A percentile compares a stretch with the other conserved stretches of the same genome.
Evolutionary conservation across 495 filamentous ascomycete genomes (phyloP).

Genomic region (Penicillium cosmopolitanum): DNA sequence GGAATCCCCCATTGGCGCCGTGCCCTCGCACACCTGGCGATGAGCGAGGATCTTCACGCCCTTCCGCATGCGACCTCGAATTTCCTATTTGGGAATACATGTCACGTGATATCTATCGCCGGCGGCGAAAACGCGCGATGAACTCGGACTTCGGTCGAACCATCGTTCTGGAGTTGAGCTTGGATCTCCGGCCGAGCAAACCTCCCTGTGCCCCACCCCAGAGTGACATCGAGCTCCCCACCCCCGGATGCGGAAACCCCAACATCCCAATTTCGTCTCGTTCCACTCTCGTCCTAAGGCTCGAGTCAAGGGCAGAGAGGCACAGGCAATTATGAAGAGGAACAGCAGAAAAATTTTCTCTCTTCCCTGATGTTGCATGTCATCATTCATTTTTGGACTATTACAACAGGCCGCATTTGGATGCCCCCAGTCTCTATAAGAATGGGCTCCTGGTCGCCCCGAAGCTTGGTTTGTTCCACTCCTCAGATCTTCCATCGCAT

Average conservation of each 20-base stretch:
- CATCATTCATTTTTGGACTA: conserved; percentile 20
- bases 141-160: conserved; percentile 4
- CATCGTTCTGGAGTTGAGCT: conserved; percentile 7
- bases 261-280: conserved; percentile 1
- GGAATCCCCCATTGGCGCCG: conserved; percentile 17
- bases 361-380: conserved; percentile 14
- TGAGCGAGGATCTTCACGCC: neutral
- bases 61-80: conserved; percentile 6
- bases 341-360: conserved; percentile 16
- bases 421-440: conserved; percentile 29
- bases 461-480: neutral
- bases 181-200: conserved; percentile 8
- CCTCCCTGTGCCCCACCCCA: neutral
- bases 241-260: conserved; percentile 32
- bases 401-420: conserved; percentile 27
- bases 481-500: conserved; percentile 16
- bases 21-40: neutral
- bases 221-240: conserved; percentile 24
- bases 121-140: conserved; percentile 1
- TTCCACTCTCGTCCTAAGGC: conserved; percentile 13
- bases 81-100: conserved; percentile 1
- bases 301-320: conserved; percentile 21
- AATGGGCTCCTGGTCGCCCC: conserved; percentile 15
- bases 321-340: conserved; percentile 17
- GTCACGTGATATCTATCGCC: conserved; percentile 4